Base-by-base conservation (phyloP, 148 eudicot genomes). In the Oxyria digyna region DNA sequence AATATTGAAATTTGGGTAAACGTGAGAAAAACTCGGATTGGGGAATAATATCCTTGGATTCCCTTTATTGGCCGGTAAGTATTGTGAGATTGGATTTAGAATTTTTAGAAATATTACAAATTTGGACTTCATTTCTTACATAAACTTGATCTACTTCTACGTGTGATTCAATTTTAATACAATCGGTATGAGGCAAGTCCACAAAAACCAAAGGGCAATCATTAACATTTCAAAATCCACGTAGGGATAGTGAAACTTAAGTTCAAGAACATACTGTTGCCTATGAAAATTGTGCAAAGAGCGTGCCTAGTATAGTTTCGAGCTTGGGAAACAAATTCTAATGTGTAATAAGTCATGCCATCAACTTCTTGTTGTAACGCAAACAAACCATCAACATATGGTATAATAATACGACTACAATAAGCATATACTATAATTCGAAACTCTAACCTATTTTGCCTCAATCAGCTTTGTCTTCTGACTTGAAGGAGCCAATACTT, bases 291-390 rank as follows among this genome's bases (percentile, higher is more conserved):
- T 64, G 84, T 68, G 49, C 93, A 82, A 45, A 95, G 88, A 77
- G 97, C 97, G 73, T 95, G 99, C n/a, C 99, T 89, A 62, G 94
- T 95, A 71, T 73, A 95, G 74, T 89, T 95, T 68, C 91, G 94
- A 27, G 99, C 97, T 79, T 89, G 84, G 42, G 93, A 89, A 35
- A 73, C 48, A 67, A 91, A 95, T 82, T 95, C 99, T 42, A 95
- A 77, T 46, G 97, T 88, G 81, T 95, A 95, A 72, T 95, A 95
- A 62, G 87, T 74, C 74, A 74, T 88, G 18, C 99, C 99, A 55
- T 95, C 96, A 42, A 84, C 85, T 42, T 88, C 94, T 70, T 83
- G 94, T 97, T 95, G 88, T 71, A 79, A 74, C 69, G 68, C 11
- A 50, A 27, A 40, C 63, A 31, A 46, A 54, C 43, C 41, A 49